Conservation (phyloP, 768 basidiomycete species). For the Phylloporus sp. region DNA sequence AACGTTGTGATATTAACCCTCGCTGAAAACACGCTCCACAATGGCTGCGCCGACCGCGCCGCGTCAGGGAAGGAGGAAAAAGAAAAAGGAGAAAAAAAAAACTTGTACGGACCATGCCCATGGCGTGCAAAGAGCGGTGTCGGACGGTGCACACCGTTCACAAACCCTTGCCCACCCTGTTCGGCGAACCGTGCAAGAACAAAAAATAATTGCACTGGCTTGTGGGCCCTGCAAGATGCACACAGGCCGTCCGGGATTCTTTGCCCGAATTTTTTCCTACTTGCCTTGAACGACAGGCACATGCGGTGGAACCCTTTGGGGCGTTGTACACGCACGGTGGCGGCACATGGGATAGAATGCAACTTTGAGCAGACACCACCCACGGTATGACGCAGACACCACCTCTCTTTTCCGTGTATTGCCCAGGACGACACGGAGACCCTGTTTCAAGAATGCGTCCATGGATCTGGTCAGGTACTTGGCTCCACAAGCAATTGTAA, state of each 20-base stretch:
- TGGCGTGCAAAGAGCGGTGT: not conserved
- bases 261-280: not conserved
- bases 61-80: not conserved
- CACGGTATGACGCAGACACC: conserved; percentile 20
- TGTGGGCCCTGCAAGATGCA: conserved; percentile 3
- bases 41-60: conserved; percentile 11
- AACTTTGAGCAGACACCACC: conserved; percentile 1
- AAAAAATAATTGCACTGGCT: not conserved
- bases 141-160: not conserved
- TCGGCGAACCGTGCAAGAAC: not conserved
- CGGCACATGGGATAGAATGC: conserved; percentile 12
- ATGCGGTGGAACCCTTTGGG: not conserved
- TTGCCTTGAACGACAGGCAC: conserved; percentile 3
- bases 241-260: not conserved
- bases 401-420: not conserved
- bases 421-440: conserved; percentile 12
- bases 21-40: conserved; percentile 24
- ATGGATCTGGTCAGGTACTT: conserved; percentile 16
- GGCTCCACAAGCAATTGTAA: conserved; percentile 19
- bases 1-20: conserved; percentile 9
- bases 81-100: not conserved
- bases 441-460: conserved; percentile 18
- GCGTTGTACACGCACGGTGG: conserved; percentile 1
- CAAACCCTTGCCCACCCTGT: not conserved
- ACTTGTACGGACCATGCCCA: not conserved